Conservation (phyloP, 805 yeast species). For the Kurtzmaniella fragi region DNA sequence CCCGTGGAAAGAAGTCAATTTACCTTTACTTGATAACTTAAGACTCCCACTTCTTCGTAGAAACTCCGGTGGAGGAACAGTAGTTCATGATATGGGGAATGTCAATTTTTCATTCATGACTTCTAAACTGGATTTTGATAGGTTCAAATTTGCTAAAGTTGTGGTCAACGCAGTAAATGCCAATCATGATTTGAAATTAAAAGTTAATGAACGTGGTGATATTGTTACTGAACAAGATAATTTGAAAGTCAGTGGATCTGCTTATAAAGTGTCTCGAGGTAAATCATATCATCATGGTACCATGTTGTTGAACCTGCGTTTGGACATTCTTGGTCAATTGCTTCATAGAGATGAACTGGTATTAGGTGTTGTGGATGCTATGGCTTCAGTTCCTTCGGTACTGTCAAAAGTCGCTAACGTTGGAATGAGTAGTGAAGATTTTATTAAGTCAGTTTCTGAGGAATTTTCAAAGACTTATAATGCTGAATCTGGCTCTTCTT, state of each 20-base stretch:
- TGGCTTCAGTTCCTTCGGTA: slow-evolving; percentile 67
- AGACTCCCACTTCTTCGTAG: slow-evolving; percentile 71
- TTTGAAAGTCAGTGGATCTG: slow-evolving; percentile 84
- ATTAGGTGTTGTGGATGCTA: slow-evolving; percentile 39
- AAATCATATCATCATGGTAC: slow-evolving; percentile 95
- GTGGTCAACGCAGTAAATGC: slow-evolving; percentile 32
- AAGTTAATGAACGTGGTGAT: slow-evolving; percentile 76
- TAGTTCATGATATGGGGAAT: slow-evolving; percentile 89
- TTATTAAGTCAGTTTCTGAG: slow-evolving; percentile 39
- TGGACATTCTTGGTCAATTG: slow-evolving; percentile 55
- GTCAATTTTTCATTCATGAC: slow-evolving; percentile 81
- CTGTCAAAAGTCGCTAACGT: slow-evolving; percentile 75
- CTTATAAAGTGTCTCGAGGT: slow-evolving; percentile 78
- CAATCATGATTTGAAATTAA: slow-evolving; percentile 17
- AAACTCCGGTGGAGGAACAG: slow-evolving; percentile 93
- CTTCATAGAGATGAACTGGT: slow-evolving; percentile 43
- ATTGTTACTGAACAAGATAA: slow-evolving; percentile 41
- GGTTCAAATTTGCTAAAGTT: slow-evolving; percentile 48
- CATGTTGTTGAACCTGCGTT: slow-evolving; percentile 68
- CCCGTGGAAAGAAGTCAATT: slow-evolving; percentile 81
- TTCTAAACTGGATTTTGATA: slow-evolving; percentile 57
- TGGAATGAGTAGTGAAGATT: slow-evolving; percentile 37
- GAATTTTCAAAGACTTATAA: slow-evolving; percentile 25
- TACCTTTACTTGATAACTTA: slow-evolving; percentile 46
- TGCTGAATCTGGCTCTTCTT: slow-evolving; percentile 19